Evolutionary conservation across 768 basidiomycete species (phyloP), one percentile per base, ranked within the genome.

Genomic region (Kondoa subrosea): DNA sequence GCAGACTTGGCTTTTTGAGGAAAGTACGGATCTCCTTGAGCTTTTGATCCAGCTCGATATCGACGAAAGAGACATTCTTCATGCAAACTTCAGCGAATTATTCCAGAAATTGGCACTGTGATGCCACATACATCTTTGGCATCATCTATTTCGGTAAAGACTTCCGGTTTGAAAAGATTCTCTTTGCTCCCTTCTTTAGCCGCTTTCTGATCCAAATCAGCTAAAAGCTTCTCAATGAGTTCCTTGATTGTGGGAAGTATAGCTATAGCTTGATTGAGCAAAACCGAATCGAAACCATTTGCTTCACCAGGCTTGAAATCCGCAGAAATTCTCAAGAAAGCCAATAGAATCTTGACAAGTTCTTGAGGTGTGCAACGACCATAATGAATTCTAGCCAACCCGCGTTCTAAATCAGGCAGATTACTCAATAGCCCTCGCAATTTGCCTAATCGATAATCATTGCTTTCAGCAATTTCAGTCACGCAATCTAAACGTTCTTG

Each of bases 321-420:
- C 29, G 76, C 77, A 0, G 83, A 85, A 58, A 95, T 80, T 65
- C 83, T 85, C 50, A 82, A 79, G 71, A 96, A 87, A 1, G 89
- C 87, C 3, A 83, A 80, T 3, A 97, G 81, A 17, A 96, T 79
- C 3, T 83, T 76, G 0, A 84, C 82, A 15, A 96, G 81, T 74
- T 99, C 93, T 74, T 85, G 81, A 0, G 92, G 88, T 1, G 86
- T 86, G 65, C 89, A 91, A 71, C 78, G 74, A 4, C 90, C 88
- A 93, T 79, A 91, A 74, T 97, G 95, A 66, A 97, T 87, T 34
- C 95, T 86, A 8, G 91, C 91, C 12, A 99, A 85, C 67, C 93
- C 84, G 16, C 95, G 89, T 75, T 97, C 90, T 3, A 93, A 82
- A 76, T 97, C 93, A 4, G 91, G 91, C 3, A 95, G 76, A 15